phyloP scores from a whole-genome alignment of 2,329 filamentous ascomycete genomes.

The Coniochaeta hoffmannii region DNA sequence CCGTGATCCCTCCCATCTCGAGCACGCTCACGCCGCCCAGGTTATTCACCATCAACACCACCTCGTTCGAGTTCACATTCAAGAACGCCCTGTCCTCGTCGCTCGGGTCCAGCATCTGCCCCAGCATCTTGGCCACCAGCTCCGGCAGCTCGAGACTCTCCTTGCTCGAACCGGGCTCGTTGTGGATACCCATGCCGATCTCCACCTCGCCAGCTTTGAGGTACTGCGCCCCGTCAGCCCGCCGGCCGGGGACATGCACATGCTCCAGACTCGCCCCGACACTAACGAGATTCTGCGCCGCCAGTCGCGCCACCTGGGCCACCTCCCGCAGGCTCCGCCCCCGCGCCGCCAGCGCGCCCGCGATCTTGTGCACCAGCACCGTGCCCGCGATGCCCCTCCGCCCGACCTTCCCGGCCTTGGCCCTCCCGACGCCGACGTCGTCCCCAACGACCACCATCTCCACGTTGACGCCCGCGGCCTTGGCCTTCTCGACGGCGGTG shows the following conservation, averaged over 20 bases:
- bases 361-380: conserved; percentile 84
- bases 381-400: conserved; percentile 86
- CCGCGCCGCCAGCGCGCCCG: conserved; percentile 71
- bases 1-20: conserved; percentile 64
- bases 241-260: conserved; percentile 85
- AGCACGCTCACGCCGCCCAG: conserved; percentile 66
- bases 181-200: conserved; percentile 73
- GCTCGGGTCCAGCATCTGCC: conserved; percentile 56
- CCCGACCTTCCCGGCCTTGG: conserved; percentile 83
- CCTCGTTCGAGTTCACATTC: conserved; percentile 52
- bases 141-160: conserved; percentile 42
- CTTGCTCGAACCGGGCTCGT: conserved; percentile 52
- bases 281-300: conserved; percentile 70
- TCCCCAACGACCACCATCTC: conserved; percentile 92
- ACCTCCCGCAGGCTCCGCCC: conserved; percentile 65
- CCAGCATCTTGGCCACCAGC: conserved; percentile 58
- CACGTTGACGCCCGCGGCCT: conserved; percentile 65
- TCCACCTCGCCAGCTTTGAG: conserved; percentile 52
- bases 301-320: conserved; percentile 60
- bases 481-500: conserved; percentile 87
- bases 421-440: conserved; percentile 81
- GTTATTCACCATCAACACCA: conserved; percentile 68
- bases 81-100: conserved; percentile 68
- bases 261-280: conserved; percentile 82
- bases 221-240: conserved; percentile 43